A percentile compares a stretch with the other conserved stretches of the same genome.
Conservation (phyloP, 768 basidiomycete species). For the Panellus pusillus region DNA sequence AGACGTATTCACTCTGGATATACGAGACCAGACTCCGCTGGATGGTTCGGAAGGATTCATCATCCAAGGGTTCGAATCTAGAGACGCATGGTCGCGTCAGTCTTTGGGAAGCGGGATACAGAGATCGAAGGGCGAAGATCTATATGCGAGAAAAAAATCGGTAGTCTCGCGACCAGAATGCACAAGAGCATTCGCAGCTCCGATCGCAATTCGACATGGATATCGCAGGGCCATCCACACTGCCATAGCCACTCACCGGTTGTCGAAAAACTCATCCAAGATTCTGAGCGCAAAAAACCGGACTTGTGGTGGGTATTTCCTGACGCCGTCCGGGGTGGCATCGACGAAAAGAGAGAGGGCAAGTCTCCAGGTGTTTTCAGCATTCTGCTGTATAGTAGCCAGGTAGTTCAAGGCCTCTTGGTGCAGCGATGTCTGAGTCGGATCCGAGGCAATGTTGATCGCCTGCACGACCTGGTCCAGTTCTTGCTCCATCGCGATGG, state of each 20-base stretch:
- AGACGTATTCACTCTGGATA: constrained; percentile 85
- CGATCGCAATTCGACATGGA: not conserved
- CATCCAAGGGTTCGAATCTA: constrained; percentile 68
- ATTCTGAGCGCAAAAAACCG: constrained; percentile 82
- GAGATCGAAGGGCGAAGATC: constrained; percentile 6
- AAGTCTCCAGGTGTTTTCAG: constrained; percentile 76
- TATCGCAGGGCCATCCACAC: constrained; percentile 12
- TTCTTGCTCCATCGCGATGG: constrained; percentile 66
- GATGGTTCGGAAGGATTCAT: constrained; percentile 66
- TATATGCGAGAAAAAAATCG: constrained; percentile 2
- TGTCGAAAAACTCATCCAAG: constrained; percentile 80
- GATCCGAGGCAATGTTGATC: constrained; percentile 86
- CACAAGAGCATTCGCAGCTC: not conserved
- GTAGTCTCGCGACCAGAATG: constrained; percentile 4
- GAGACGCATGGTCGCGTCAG: constrained; percentile 16
- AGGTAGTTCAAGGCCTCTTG: constrained; percentile 87
- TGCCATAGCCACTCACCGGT: constrained; percentile 55
- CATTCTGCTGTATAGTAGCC: constrained; percentile 72
- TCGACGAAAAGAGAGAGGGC: constrained; percentile 75
- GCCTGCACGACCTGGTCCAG: constrained; percentile 79
- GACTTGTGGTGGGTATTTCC: constrained; percentile 69
- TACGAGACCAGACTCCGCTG: constrained; percentile 80
- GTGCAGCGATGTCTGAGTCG: constrained; percentile 66
- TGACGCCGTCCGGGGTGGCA: constrained; percentile 53
- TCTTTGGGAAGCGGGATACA: constrained; percentile 19